Evolutionary conservation across 139 green algal genomes (phyloP).

Genomic region (Chloropicon primus): DNA sequence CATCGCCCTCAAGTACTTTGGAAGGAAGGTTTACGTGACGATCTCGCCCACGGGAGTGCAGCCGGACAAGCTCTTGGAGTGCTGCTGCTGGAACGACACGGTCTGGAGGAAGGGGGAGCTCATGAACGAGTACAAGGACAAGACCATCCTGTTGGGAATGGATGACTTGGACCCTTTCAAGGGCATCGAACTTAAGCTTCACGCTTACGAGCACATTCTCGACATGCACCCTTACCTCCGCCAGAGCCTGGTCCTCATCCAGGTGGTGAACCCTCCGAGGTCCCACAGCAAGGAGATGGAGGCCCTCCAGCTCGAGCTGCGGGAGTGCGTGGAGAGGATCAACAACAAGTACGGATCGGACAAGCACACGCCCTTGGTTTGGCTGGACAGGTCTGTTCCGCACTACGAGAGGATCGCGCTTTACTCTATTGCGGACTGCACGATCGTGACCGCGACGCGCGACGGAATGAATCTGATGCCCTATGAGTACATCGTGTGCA

Average conservation of each 20-base stretch:
- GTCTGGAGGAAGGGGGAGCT: constrained; percentile 84
- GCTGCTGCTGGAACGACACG: constrained; percentile 71
- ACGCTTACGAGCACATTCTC: constrained; percentile 73
- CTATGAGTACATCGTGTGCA: constrained; percentile 86
- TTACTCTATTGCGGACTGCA: constrained; percentile 64
- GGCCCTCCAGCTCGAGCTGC: constrained; percentile 45
- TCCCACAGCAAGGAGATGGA: constrained; percentile 22
- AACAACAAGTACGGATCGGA: constrained; percentile 22
- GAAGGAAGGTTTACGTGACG: constrained; percentile 83
- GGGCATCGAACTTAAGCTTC: constrained; percentile 62
- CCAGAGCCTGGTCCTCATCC: constrained; percentile 70
- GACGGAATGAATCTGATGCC: constrained; percentile 96
- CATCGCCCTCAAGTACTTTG: constrained; percentile 95
- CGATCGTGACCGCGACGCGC: constrained; percentile 80
- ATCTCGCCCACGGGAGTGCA: constrained; percentile 83
- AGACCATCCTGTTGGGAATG: constrained; percentile 72
- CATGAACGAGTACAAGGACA: constrained; percentile 41
- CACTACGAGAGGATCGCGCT: constrained; percentile 90
- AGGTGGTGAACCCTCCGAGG: constrained; percentile 40
- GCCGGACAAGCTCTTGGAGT: constrained; percentile 58
- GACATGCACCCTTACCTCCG: constrained; percentile 69
- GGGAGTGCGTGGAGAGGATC: constrained; percentile 30
- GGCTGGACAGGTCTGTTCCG: constrained; percentile 73
- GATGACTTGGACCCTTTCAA: constrained; percentile 99
- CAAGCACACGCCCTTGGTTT: constrained; percentile 65